Percentiles rank a stretch among this genome's conserved stretches.
These are phyloP conservation scores for Leishmania tarentolae DNA, from an alignment of 208 protist species.

Conservation along the genomic window DNA sequence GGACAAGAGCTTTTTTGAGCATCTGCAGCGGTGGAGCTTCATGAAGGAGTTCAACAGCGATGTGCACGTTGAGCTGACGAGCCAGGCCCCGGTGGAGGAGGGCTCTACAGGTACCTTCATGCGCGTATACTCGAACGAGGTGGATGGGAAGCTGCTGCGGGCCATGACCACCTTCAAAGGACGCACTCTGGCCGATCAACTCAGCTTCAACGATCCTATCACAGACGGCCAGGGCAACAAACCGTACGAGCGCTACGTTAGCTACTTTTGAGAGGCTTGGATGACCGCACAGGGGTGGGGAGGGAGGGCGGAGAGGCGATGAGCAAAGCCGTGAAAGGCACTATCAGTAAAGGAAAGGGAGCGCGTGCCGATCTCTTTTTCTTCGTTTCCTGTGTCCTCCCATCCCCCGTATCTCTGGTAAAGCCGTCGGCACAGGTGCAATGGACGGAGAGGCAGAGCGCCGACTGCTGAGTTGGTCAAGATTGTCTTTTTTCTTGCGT, in stretches of 20 bases:
- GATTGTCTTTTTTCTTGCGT: not conserved
- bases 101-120: constrained; percentile 40
- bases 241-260: constrained; percentile 41
- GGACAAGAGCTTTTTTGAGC: constrained; percentile 51
- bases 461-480: not conserved
- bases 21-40: constrained; percentile 86
- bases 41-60: constrained; percentile 86
- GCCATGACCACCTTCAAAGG: constrained; percentile 61
- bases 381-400: not conserved
- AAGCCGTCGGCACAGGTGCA: not conserved
- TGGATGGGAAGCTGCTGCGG: constrained; percentile 69
- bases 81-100: constrained; percentile 23
- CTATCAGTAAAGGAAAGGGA: not conserved
- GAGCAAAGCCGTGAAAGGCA: not conserved
- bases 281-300: not conserved
- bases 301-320: too few species aligned
- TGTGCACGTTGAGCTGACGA: constrained; percentile 83
- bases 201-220: constrained; percentile 81
- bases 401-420: not conserved
- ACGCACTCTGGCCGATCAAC: constrained; percentile 54
- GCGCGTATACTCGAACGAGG: constrained; percentile 52
- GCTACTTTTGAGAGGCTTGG: constrained; percentile 25
- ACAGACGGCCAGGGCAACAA: constrained; percentile 53
- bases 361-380: not conserved
- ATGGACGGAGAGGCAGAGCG: not conserved